phyloP scores from a whole-genome alignment of 192 early-diverging fungal species.

The Ambispora gerdemannii region DNA sequence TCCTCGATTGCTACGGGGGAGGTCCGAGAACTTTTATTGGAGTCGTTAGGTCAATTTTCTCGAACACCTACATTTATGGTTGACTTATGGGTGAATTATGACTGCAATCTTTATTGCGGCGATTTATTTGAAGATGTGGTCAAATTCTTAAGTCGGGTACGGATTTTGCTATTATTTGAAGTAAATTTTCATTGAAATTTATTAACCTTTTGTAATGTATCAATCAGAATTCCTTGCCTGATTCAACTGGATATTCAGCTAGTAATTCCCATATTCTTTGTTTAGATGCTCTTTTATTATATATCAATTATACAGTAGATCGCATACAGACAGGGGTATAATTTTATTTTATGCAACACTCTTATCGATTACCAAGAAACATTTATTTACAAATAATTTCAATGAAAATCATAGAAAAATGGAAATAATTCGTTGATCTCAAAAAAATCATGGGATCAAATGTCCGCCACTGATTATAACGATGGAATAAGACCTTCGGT shows the following conservation, averaged over 20 bases:
- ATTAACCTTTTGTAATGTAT: background rate
- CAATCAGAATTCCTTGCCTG: slow-evolving; percentile 70
- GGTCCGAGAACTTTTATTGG: slow-evolving; percentile 81
- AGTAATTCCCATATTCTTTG: slow-evolving; percentile 66
- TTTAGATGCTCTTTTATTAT: slow-evolving; percentile 69
- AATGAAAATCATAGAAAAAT: slow-evolving; percentile 26
- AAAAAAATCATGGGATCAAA: slow-evolving; percentile 18
- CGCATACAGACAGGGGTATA: slow-evolving; percentile 47
- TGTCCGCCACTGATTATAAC: slow-evolving; percentile 26
- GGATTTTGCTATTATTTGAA: background rate
- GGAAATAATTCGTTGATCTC: background rate
- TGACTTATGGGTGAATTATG: slow-evolving; percentile 94
- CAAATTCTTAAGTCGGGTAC: slow-evolving; percentile 73
- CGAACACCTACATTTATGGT: slow-evolving; percentile 72
- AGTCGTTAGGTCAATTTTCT: slow-evolving; percentile 73
- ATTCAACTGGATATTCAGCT: slow-evolving; percentile 60
- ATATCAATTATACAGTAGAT: slow-evolving; percentile 68
- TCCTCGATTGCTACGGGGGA: slow-evolving; percentile 58
- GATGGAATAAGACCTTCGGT: slow-evolving; percentile 18
- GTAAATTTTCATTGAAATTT: background rate
- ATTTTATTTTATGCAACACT: background rate
- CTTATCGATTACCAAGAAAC: background rate
- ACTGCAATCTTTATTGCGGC: slow-evolving; percentile 77
- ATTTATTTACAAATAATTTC: slow-evolving; percentile 28
- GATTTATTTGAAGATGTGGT: slow-evolving; percentile 88